These are phyloP conservation scores for Geotrichum histeridarum DNA, from an alignment of 1,139 yeast species.

Conservation along the genomic window DNA sequence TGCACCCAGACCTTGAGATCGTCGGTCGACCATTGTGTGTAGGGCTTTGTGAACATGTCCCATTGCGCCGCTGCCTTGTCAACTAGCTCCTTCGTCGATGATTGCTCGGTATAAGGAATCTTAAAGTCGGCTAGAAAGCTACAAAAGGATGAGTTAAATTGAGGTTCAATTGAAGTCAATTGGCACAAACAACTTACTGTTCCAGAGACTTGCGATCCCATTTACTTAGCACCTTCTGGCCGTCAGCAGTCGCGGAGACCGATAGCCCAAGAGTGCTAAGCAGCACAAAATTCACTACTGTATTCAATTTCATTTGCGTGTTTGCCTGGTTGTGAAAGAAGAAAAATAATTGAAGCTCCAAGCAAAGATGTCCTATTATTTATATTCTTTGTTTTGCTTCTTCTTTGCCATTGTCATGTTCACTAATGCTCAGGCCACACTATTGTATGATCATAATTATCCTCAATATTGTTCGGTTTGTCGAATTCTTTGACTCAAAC, in stretches of 20 bases:
- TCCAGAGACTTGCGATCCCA: conserved; percentile 2
- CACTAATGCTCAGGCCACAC: too few species aligned
- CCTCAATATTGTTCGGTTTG: too few species aligned
- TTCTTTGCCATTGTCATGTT: too few species aligned
- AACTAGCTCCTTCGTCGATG: conserved; percentile 5
- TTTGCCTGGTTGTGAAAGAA: too few species aligned
- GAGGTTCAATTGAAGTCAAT: background rate
- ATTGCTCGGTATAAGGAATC: background rate
- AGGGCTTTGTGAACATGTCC: conserved; percentile 17
- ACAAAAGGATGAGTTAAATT: background rate
- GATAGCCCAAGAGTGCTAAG: background rate
- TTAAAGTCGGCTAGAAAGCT: conserved; percentile 14
- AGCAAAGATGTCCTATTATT: too few species aligned
- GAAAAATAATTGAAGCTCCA: too few species aligned
- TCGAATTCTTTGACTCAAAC: too few species aligned
- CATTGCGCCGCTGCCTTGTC: conserved; percentile 14
- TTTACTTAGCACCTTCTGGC: background rate
- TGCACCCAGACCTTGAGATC: conserved; percentile 7
- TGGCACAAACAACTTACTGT: background rate
- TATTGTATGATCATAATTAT: too few species aligned
- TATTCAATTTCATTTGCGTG: too few species aligned
- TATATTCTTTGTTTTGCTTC: too few species aligned
- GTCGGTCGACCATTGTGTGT: conserved; percentile 8
- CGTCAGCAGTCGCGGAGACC: background rate
- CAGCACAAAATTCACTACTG: background rate